Conservation (phyloP, 768 basidiomycete species). For the Kwoniella sp. region DNA sequence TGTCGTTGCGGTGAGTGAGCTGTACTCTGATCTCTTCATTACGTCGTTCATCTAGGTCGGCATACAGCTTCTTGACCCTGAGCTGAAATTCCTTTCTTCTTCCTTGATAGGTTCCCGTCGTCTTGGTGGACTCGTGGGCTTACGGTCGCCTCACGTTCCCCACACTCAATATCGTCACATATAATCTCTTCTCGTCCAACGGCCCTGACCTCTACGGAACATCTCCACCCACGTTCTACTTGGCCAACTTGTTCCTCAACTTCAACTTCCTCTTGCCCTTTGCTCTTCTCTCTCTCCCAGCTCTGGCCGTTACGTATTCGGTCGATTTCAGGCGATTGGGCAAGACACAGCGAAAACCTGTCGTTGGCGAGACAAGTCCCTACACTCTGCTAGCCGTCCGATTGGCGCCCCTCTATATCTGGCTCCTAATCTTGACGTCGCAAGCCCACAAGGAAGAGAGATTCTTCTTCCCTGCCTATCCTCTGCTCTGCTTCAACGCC, state of each 20-base stretch:
- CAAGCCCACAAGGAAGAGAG: slow-evolving; percentile 97
- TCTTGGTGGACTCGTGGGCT: slow-evolving; percentile 78
- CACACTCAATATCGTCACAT: slow-evolving; percentile 89
- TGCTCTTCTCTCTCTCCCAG: slow-evolving; percentile 78
- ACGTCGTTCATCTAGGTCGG: too few species aligned
- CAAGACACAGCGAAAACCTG: slow-evolving; percentile 62
- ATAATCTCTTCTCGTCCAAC: slow-evolving; percentile 87
- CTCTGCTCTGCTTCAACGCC: slow-evolving; percentile 89
- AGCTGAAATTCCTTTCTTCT: slow-evolving; percentile 3
- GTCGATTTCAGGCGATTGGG: slow-evolving; percentile 73
- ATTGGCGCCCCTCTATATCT: slow-evolving; percentile 88
- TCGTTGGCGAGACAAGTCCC: slow-evolving; percentile 63
- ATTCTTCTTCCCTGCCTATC: slow-evolving; percentile 96
- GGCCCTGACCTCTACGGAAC: slow-evolving; percentile 95
- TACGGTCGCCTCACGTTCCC: slow-evolving; percentile 79
- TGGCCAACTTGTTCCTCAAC: slow-evolving; percentile 86
- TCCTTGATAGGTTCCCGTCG: slow-evolving; percentile 71
- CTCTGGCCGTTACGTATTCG: slow-evolving; percentile 70
- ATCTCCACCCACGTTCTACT: slow-evolving; percentile 81
- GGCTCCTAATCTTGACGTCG: slow-evolving; percentile 73
- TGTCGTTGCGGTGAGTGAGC: slow-evolving; percentile 41
- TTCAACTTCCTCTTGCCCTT: slow-evolving; percentile 85
- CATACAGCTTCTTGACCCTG: too few species aligned
- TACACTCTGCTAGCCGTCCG: slow-evolving; percentile 75
- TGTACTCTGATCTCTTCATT: slow-evolving; percentile 58